A percentile compares a stretch with the other conserved stretches of the same genome.
phyloP scores from a whole-genome alignment of 2,329 filamentous ascomycete genomes.

The Byssothecium circinans region DNA sequence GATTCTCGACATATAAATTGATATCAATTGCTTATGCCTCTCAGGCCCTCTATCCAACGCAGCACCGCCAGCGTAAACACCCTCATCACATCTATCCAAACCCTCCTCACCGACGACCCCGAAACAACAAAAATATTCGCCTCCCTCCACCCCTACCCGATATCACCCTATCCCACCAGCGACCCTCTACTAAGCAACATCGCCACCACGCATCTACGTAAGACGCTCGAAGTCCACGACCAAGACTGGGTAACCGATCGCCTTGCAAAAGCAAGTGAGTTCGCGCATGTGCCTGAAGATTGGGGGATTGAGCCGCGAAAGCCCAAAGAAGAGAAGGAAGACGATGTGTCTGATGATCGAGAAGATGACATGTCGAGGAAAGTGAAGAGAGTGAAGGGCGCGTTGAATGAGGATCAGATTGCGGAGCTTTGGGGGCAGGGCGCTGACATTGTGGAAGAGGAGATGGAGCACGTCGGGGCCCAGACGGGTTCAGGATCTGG shows the following conservation, averaged over 20 bases:
- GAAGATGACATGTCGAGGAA: conserved; percentile 11
- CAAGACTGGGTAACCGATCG: conserved; percentile 35
- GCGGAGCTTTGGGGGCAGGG: conserved; percentile 7
- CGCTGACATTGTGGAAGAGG: conserved; percentile 5
- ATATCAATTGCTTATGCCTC: conserved; percentile 11
- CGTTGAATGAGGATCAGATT: conserved; percentile 11
- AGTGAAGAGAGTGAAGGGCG: conserved; percentile 15
- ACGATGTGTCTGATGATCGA: conserved; percentile 10
- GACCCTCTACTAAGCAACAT: conserved; percentile 44
- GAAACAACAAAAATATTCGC: conserved; percentile 1
- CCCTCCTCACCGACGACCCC: conserved; percentile 8
- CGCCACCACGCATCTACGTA: conserved; percentile 27
- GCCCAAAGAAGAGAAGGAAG: conserved; percentile 10
- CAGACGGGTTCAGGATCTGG: background rate
- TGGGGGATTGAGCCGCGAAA: conserved; percentile 30
- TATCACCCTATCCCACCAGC: conserved; percentile 4
- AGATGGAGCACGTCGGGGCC: background rate
- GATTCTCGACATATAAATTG: conserved; percentile 19
- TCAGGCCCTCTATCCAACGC: conserved; percentile 18
- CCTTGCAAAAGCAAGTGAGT: conserved; percentile 30
- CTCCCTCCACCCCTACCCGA: conserved; percentile 9
- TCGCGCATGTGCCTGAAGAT: conserved; percentile 32
- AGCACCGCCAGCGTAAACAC: conserved; percentile 8
- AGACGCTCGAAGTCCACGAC: conserved; percentile 28
- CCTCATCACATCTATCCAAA: conserved; percentile 11